These are phyloP conservation scores for Cucurbita moschata DNA, from an alignment of 306 rosid genomes.

Conservation along the genomic window DNA sequence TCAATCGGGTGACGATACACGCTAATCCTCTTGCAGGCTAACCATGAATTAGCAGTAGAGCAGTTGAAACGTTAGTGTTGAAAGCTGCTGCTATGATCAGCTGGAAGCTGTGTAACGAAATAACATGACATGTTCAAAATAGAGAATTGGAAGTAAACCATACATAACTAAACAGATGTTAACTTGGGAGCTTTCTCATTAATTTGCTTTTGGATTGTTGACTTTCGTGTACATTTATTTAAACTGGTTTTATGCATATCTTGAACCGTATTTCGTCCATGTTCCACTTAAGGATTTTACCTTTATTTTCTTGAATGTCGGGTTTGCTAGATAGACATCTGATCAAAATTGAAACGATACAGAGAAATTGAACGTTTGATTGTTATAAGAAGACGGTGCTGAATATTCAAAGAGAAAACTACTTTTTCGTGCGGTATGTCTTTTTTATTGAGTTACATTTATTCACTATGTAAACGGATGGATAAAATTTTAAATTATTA, in stretches of 20 bases:
- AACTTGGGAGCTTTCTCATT: neutral
- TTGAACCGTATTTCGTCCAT: neutral
- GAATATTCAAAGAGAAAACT: too few species aligned
- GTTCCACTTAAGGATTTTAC: neutral
- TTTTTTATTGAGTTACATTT: too few species aligned
- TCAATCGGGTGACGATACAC: slow-evolving; percentile 73
- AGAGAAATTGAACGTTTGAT: too few species aligned
- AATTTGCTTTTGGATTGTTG: neutral
- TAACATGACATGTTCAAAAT: neutral
- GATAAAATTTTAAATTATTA: too few species aligned
- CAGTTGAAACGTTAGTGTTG: neutral
- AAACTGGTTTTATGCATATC: neutral
- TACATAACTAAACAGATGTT: neutral
- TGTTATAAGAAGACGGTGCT: too few species aligned
- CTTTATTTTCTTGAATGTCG: neutral
- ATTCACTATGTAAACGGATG: too few species aligned
- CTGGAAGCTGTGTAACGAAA: neutral
- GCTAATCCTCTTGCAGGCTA: slow-evolving; percentile 84
- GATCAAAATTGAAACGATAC: too few species aligned
- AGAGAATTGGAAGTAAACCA: neutral
- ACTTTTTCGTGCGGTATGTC: too few species aligned
- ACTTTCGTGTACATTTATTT: neutral
- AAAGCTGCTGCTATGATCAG: neutral
- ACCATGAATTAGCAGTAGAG: neutral
- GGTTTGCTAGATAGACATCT: too few species aligned